phyloP scores from a whole-genome alignment of 2,329 filamentous ascomycete species.

The Metarhizium humberi region DNA sequence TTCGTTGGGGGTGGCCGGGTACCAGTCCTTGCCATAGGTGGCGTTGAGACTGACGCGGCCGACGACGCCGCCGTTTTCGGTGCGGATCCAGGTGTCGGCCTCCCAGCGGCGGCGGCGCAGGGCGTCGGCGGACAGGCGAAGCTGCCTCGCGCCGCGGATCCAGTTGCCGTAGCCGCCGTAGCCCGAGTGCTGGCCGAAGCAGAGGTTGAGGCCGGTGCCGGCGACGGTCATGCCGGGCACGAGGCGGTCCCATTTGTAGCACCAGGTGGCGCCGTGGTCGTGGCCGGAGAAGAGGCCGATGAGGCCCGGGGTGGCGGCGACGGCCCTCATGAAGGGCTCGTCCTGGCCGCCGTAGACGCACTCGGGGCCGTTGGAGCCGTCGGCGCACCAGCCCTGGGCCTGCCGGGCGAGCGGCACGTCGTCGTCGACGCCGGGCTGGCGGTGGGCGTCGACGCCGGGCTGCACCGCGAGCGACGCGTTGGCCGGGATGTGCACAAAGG shows the following conservation, averaged over 20 bases:
- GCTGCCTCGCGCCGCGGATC: constrained; percentile 50
- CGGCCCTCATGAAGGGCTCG: constrained; percentile 51
- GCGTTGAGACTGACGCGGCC: constrained; percentile 46
- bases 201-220: constrained; percentile 37
- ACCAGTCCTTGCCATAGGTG: constrained; percentile 48
- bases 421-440: constrained; percentile 36
- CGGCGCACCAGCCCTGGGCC: constrained; percentile 34
- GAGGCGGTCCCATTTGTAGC: constrained; percentile 36
- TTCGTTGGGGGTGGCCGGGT: constrained; percentile 33
- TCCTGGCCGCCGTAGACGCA: constrained; percentile 43
- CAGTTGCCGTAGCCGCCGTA: constrained; percentile 62
- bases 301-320: constrained; percentile 44
- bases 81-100: constrained; percentile 50
- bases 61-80: constrained; percentile 45
- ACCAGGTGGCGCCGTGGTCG: constrained; percentile 56
- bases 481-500: constrained; percentile 40
- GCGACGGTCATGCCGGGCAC: constrained; percentile 22
- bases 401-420: constrained; percentile 31
- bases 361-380: constrained; percentile 25
- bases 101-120: constrained; percentile 24
- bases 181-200: constrained; percentile 57
- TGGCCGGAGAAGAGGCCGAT: constrained; percentile 55
- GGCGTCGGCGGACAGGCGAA: constrained; percentile 35
- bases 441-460: constrained; percentile 23
- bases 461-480: constrained; percentile 32